These are phyloP conservation scores for Ophiocordyceps australis DNA, from an alignment of 2,329 filamentous ascomycete species.

Conservation along the genomic window DNA sequence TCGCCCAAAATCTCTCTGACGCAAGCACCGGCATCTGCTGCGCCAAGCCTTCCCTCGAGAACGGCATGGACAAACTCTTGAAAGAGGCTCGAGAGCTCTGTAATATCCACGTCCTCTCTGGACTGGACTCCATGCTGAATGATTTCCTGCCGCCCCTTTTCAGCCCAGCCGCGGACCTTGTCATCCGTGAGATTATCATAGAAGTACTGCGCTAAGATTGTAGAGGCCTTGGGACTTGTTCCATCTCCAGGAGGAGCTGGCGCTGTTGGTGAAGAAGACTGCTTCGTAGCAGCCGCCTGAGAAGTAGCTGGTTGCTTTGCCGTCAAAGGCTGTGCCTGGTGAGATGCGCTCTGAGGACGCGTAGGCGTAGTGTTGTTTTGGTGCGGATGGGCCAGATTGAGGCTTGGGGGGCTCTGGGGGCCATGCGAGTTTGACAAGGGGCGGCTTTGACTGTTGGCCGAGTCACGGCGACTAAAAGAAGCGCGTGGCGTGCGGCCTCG, in stretches of 20 bases:
- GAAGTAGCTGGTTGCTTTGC: slow-evolving; percentile 5
- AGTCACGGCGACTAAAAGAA: slow-evolving; percentile 32
- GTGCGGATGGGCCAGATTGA: slow-evolving; percentile 1
- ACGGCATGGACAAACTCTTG: slow-evolving; percentile 72
- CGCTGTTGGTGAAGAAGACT: slow-evolving; percentile 6
- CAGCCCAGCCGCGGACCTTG: slow-evolving; percentile 47
- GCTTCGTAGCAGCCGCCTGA: slow-evolving; percentile 3
- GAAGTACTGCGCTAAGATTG: slow-evolving; percentile 39
- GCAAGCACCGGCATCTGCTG: slow-evolving; percentile 50
- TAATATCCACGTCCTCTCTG: slow-evolving; percentile 46
- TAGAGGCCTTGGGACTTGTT: no score
- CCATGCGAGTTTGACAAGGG: no score
- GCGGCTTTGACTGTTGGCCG: no score
- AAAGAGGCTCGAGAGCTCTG: slow-evolving; percentile 53
- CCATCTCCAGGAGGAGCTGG: no score
- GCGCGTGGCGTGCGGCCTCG: slow-evolving; percentile 23
- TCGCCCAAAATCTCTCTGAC: slow-evolving; percentile 57
- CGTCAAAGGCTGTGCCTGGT: slow-evolving; percentile 4
- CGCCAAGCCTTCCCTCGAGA: slow-evolving; percentile 47
- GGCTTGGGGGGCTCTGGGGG: no score
- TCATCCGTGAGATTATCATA: slow-evolving; percentile 64
- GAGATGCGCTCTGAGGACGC: slow-evolving; percentile 1
- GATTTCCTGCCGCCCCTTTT: slow-evolving; percentile 46
- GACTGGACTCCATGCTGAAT: slow-evolving; percentile 46
- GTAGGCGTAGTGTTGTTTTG: slow-evolving; percentile 4